Evolutionary conservation across 1,284 basidiomycete species (phyloP).

Genomic region (Crucibulum cyathiforme): DNA sequence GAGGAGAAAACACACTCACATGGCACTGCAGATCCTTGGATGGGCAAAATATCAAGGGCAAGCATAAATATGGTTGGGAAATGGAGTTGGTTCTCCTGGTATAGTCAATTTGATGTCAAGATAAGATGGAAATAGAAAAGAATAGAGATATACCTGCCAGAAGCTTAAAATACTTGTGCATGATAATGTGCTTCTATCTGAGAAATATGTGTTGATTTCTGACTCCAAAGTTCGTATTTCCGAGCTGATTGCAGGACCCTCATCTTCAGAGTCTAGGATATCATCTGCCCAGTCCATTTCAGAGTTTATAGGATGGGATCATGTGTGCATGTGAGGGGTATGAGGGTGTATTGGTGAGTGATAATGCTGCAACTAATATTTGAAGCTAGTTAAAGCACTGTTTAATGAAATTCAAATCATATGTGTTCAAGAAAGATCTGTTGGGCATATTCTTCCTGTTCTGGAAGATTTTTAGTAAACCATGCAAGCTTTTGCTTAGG

Average conservation of each 20-base stretch:
- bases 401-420: neutral
- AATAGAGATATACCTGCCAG: neutral
- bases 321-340: too few species aligned
- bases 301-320: too few species aligned
- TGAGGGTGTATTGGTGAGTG: neutral
- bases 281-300: too few species aligned
- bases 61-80: conserved; percentile 19
- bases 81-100: conserved; percentile 1
- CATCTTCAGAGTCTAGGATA: neutral
- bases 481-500: neutral
- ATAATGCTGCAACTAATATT: neutral
- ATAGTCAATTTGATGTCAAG: neutral
- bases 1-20: conserved; percentile 30
- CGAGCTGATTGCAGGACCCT: neutral
- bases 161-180: neutral
- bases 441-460: neutral
- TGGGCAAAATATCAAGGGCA: conserved; percentile 27
- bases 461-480: neutral
- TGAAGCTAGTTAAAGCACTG: neutral
- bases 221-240: neutral
- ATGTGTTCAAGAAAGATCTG: neutral
- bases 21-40: conserved; percentile 26
- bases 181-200: neutral
- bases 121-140: neutral
- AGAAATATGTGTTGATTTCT: neutral